Base-by-base conservation (phyloP, 306 rosid species). In the Begonia peltatifolia region DNA sequence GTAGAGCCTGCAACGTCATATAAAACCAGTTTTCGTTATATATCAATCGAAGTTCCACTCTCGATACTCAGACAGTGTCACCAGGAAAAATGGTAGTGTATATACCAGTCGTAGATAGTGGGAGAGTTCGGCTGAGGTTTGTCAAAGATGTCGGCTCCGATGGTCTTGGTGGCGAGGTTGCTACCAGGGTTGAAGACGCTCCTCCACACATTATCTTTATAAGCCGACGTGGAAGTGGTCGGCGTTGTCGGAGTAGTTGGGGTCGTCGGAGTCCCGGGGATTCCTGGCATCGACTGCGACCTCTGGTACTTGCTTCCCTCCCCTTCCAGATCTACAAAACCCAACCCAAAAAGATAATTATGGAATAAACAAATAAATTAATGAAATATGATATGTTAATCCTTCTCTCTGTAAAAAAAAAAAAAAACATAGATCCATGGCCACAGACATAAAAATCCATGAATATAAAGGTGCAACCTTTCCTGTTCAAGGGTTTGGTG, bases 171-270 rank as follows among this genome's bases (percentile, higher is more conserved):
- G 14, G 99, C 94, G 0, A 77, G 80, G 71, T 92, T 92, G 53
- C 96, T 86, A 10, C 99, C 99, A 0, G 99, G 99, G 57, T 92
- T 48, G 78, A 92, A 92, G 58, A 92, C 99, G 59, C 99, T 92
- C 81, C 99, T 80, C 99, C 99, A 86, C 12, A 92, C 96, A 77
- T 86, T 86, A 46, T 83, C 78, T 53, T 68, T 77, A 41, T 83
- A 87, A 12, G 57, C 88, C 49, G 79, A 68, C 0, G 14, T 5
- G 0, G 94, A 84, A 6, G 95, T 68, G 1, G 63, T 62, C 2
- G 95, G 92, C 2, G 95, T 78, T n/a, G 36, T 25, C 1, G 95
- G 95, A 0, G 95, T 66, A 1, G 63, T 62, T 3, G 95, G 92
- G 2, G 95, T 87, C 2, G 56, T 14, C 10, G 93, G 87, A 9